phyloP scores from a whole-genome alignment of 306 rosid genomes.

The Corylus americana region DNA sequence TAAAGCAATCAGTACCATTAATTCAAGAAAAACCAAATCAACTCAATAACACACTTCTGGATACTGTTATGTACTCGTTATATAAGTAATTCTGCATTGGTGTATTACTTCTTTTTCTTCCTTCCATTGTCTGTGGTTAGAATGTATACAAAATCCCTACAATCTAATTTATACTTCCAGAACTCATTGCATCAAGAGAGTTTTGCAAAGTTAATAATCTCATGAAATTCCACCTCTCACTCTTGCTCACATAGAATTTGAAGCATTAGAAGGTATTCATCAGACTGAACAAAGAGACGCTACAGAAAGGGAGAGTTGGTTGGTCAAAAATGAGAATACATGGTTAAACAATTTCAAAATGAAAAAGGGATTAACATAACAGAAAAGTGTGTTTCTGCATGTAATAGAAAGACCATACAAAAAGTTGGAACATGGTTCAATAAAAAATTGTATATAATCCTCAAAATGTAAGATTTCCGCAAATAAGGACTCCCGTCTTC shows the following conservation, averaged over 20 bases:
- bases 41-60: neutral
- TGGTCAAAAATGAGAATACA: neutral
- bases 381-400: neutral
- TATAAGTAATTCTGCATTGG: neutral
- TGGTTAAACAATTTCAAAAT: neutral
- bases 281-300: neutral
- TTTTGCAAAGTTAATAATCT: neutral
- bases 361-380: neutral
- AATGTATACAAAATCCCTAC: neutral
- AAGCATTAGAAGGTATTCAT: neutral
- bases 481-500: neutral
- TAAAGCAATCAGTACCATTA: neutral
- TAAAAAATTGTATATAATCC: neutral
- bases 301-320: neutral
- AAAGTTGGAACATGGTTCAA: neutral
- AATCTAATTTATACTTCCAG: slow-evolving; percentile 1
- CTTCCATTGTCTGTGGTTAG: neutral
- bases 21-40: neutral
- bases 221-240: neutral
- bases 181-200: neutral
- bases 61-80: neutral
- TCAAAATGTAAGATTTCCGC: neutral
- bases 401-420: slow-evolving; percentile 1
- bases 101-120: neutral
- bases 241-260: neutral